phyloP scores from a whole-genome alignment of 176 grass and related monocot genomes.

The Stipa capillata region DNA sequence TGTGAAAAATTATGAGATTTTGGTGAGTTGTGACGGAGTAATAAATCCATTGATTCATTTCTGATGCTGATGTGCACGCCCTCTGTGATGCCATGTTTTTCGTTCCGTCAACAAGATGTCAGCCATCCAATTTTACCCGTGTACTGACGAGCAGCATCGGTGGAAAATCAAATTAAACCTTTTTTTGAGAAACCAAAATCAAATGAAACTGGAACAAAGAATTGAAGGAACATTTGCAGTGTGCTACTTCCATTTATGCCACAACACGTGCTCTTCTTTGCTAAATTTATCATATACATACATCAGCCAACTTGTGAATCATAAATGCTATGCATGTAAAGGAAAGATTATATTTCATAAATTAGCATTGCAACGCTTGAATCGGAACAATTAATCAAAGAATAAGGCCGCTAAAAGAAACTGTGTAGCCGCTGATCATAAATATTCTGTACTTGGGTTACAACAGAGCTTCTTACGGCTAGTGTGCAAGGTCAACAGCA shows the following conservation, averaged over 20 bases:
- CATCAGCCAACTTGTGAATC: not conserved
- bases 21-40: not conserved
- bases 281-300: not conserved
- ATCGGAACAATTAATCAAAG: not conserved
- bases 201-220: too few species aligned
- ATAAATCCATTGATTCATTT: not conserved
- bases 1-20: not conserved
- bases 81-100: too few species aligned
- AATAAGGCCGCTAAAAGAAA: not conserved
- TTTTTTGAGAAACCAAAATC: too few species aligned
- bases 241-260: not conserved
- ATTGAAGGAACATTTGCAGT: too few species aligned
- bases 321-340: not conserved
- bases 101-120: too few species aligned
- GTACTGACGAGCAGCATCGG: not conserved
- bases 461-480: not conserved
- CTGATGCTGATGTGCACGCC: too few species aligned
- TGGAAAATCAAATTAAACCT: too few species aligned
- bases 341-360: not conserved
- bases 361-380: not conserved
- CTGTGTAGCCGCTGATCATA: not conserved
- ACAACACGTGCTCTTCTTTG: not conserved
- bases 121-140: too few species aligned
- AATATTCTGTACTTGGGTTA: slow-evolving; percentile 8
- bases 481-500: not conserved